Base-by-base conservation (phyloP, 1,284 basidiomycete genomes). In the Gomphus bonarii region DNA sequence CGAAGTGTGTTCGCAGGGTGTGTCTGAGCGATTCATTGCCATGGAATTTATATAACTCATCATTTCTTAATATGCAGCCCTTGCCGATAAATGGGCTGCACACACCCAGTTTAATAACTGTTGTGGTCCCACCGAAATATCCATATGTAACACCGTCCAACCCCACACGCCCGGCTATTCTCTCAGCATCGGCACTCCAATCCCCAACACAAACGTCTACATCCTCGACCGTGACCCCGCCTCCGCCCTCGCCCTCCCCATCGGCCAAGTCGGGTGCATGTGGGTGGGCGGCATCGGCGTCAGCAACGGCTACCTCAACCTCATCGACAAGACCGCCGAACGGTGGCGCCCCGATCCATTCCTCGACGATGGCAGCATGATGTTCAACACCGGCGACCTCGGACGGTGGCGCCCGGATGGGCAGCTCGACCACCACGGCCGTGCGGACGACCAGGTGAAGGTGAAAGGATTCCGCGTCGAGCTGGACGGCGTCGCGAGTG, bases 381-480 rank as follows among this genome's bases (percentile, higher is more conserved):
- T 63, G 62, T 63, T 63, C 50, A 63, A 63, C 49, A 63, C 62
- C 35, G 59, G 59, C 14, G 63, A 64, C 50, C 50, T 64, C 5
- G 63, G 61, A 16, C 55, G 59, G 18, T 61, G 61, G 60, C 59
- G 60, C 38, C 53, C 60, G 18, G 60, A 63, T 38, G 63, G 63
- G 7, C 61, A 62, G 20, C 50, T 64, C 5, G 60, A 61, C 35
- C 63, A 64, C 46, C 59, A 60, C 48, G 63, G 63, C 12, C 57
- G 63, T 30, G 61, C 60, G 43, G 63, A 64, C 42, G 63, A 64
- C 43, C 63, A 64, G 40, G 62, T 63, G 10, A 54, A 60, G 33
- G 57, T 63, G n/a, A 56, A 56, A 47, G 63, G 63, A 1, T 64
- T 64, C 57, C 57, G 63, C 12, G 61, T 64, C n/a, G 63, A 64